Conservation (phyloP, 2,329 filamentous ascomycete species). For the Colletotrichum graminicola region DNA sequence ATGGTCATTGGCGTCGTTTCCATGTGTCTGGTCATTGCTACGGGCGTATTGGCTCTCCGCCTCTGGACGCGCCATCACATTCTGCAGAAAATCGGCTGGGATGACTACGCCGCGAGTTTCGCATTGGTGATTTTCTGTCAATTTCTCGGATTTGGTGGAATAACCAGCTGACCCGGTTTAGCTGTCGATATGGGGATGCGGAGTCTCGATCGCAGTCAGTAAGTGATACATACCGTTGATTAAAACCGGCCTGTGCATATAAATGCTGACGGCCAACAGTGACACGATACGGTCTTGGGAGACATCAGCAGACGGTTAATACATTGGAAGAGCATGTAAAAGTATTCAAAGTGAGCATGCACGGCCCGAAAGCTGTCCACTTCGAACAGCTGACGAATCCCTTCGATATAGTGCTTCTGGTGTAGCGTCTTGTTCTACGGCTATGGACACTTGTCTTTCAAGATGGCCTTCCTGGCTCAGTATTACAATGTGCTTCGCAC, state of each 20-base stretch:
- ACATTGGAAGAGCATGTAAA: neutral
- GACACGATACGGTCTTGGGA: conserved; percentile 43
- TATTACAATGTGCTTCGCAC: conserved; percentile 52
- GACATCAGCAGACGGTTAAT: conserved; percentile 30
- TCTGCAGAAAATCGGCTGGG: conserved; percentile 46
- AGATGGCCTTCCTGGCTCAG: conserved; percentile 53
- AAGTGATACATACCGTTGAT: neutral
- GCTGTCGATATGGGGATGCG: conserved; percentile 29
- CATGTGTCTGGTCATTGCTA: conserved; percentile 43
- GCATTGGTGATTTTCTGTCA: conserved; percentile 43
- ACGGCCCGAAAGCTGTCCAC: neutral
- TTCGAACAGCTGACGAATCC: neutral
- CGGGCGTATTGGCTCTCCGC: conserved; percentile 43
- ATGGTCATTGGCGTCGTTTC: conserved; percentile 40
- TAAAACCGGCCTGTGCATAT: neutral
- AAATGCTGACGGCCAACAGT: conserved; percentile 8
- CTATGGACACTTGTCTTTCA: conserved; percentile 47
- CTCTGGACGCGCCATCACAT: conserved; percentile 46
- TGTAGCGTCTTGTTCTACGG: conserved; percentile 50
- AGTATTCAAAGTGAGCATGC: conserved; percentile 32
- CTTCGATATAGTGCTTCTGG: conserved; percentile 47
- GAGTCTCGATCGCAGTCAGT: conserved; percentile 25
- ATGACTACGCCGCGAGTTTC: conserved; percentile 46
- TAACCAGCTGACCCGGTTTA: neutral
- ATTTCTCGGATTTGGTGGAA: neutral